Conservation (phyloP, 805 yeast genomes). For the Candida hungchunana region DNA sequence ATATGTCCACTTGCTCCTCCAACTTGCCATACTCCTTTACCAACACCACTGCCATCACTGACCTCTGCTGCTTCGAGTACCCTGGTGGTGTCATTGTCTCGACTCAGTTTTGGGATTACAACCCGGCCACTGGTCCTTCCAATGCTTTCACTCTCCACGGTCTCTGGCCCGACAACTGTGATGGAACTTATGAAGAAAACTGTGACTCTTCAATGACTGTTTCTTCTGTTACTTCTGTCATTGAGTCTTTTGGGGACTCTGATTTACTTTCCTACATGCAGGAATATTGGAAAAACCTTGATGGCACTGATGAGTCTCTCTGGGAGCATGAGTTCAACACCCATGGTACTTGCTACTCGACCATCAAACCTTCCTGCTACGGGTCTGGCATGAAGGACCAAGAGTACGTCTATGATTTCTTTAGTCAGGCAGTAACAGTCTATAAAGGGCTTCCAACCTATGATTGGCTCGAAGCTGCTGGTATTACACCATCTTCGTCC, state of each 20-base stretch:
- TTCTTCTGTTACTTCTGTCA: constrained; percentile 40
- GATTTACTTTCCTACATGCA: constrained; percentile 56
- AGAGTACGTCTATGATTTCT: constrained; percentile 62
- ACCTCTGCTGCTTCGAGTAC: constrained; percentile 79
- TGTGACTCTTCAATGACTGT: constrained; percentile 62
- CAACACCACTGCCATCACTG: constrained; percentile 46
- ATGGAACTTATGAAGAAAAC: constrained; percentile 73
- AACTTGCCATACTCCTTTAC: constrained; percentile 56
- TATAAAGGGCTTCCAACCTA: constrained; percentile 62
- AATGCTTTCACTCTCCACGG: constrained; percentile 80
- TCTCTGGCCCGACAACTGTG: constrained; percentile 84
- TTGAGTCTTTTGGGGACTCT: constrained; percentile 35
- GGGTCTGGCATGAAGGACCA: constrained; percentile 21
- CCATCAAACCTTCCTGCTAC: constrained; percentile 72
- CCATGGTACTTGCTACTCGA: constrained; percentile 87
- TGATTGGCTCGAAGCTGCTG: constrained; percentile 58
- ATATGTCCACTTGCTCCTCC: neutral
- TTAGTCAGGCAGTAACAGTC: constrained; percentile 51
- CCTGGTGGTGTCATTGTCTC: constrained; percentile 80
- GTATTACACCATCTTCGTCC: constrained; percentile 61
- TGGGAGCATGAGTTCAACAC: constrained; percentile 94
- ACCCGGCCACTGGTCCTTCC: constrained; percentile 66
- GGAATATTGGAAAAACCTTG: constrained; percentile 65
- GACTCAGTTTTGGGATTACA: constrained; percentile 92
- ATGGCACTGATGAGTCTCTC: constrained; percentile 59